Evolutionary conservation across 2,329 filamentous ascomycete species (phyloP), one percentile per base, ranked within the genome.

Genomic region (Talaromyces albobiverticillius): DNA sequence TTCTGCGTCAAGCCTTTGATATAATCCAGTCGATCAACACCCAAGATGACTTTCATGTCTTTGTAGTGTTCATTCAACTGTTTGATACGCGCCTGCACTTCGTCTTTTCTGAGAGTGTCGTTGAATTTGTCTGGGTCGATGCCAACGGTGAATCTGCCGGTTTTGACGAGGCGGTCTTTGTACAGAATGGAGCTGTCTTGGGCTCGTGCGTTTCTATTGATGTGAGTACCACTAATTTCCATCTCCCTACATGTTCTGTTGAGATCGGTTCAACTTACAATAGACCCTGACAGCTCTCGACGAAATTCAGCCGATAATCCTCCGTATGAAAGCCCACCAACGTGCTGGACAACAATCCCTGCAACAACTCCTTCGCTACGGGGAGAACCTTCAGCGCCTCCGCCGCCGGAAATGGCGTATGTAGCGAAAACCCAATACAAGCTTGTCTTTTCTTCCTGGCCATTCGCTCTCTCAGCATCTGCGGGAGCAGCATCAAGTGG

Each of bases 321-420:
- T 95, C 95, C n/a, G 92, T 96, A 73, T 96, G 93, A 76, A 96
- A 96, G n/a, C 92, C 92, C 63, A 96, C 87, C 54, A 96, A 76
- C 68, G 96, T 92, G 75, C 90, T 94, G 66, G 92, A 85, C 22
- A 96, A 79, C 36, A 96, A 82, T 43, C 92, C 91, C 47, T 86
- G 80, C 29, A 96, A 80, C 50, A 96, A 84, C 61, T 88, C 84
- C 68, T 95, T 89, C 56, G 91, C 83, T 25, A 96, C 90, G 0
- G 92, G 92, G 7, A 96, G 77, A 57, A 95, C 94, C 57, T 91
- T 85, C 77, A 95, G 96, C 65, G 96, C 94, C 72, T 96, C 92
- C 57, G 87, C 90, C 65, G 88, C 93, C 1, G 92, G 92, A 71
- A 96, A 96, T 0, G 93, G 92, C 0, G 93, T 96, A 72, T 96